phyloP scores from a whole-genome alignment of 768 basidiomycete species.

The Termitomyces titanicus region DNA sequence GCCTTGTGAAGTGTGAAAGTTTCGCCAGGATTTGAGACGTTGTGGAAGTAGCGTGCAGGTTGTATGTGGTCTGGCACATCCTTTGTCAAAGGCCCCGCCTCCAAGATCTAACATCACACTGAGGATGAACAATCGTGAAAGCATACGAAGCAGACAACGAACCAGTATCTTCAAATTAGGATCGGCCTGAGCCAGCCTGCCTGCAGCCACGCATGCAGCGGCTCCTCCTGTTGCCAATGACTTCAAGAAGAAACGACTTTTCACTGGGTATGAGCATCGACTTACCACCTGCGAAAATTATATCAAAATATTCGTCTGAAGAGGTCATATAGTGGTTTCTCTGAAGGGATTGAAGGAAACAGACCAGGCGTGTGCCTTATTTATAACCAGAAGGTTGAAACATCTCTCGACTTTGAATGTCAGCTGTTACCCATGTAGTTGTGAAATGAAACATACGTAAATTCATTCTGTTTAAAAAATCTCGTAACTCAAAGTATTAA shows the following conservation, averaged over 20 bases:
- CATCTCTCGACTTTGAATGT: neutral
- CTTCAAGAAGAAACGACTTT: neutral
- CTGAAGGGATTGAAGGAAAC: neutral
- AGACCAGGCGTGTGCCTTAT: neutral
- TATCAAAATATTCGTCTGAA: slow-evolving; percentile 30
- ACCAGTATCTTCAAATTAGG: slow-evolving; percentile 54
- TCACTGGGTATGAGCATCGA: neutral
- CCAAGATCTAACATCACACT: slow-evolving; percentile 38
- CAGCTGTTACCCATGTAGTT: neutral
- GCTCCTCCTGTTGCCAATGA: slow-evolving; percentile 38
- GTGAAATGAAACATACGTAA: neutral
- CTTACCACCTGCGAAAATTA: slow-evolving; percentile 58
- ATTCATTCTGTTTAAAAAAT: no score
- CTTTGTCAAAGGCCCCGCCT: slow-evolving; percentile 51
- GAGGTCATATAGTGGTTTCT: slow-evolving; percentile 1
- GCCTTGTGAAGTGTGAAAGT: slow-evolving; percentile 44
- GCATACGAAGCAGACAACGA: slow-evolving; percentile 5
- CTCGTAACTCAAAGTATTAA: no score
- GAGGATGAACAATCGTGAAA: neutral
- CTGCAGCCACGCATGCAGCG: slow-evolving; percentile 52
- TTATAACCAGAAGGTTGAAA: neutral
- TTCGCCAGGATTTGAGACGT: slow-evolving; percentile 34
- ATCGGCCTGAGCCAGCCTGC: slow-evolving; percentile 50
- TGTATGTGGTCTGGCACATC: slow-evolving; percentile 46
- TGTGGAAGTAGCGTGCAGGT: slow-evolving; percentile 46